Evolutionary conservation across 23 red algal genomes (phyloP).

Genomic region (Gracilariopsis chorda): DNA sequence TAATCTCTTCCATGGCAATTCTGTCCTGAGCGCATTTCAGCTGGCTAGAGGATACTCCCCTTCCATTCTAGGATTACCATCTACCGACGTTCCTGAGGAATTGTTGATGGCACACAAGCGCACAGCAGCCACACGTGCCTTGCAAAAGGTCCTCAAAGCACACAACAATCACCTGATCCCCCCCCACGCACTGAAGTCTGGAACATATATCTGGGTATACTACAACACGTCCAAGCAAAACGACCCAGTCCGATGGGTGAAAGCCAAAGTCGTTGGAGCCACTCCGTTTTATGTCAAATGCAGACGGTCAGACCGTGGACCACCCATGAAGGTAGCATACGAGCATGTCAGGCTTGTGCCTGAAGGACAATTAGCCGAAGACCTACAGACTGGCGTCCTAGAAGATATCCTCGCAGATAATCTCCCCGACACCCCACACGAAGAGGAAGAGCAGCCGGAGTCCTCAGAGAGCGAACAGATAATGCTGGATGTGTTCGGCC

Average conservation of each 20-base stretch:
- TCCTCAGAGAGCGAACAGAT: not conserved
- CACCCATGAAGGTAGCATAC: constrained; percentile 17
- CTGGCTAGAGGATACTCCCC: not conserved
- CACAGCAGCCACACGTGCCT: not conserved
- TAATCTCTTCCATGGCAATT: constrained; percentile 20
- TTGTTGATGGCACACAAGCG: not conserved
- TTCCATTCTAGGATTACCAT: not conserved
- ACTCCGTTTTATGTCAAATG: constrained; percentile 17
- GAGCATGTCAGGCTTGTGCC: not conserved
- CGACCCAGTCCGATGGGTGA: not conserved
- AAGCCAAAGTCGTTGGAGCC: not conserved
- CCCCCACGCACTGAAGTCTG: not conserved
- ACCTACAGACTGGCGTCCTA: not conserved
- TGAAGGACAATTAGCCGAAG: not conserved
- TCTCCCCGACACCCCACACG: not conserved
- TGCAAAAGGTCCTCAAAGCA: not conserved
- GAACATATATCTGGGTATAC: not conserved
- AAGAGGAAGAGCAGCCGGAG: not conserved
- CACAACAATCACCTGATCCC: not conserved
- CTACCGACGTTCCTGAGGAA: not conserved
- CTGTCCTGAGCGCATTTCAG: not conserved
- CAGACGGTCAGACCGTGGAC: not conserved
- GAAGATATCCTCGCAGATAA: constrained; percentile 13
- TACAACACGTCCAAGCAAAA: constrained; percentile 22
- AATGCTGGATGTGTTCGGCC: constrained; percentile 41